Conservation (phyloP, 164 flowering plant genomes). For the Chimonanthus praecox region DNA sequence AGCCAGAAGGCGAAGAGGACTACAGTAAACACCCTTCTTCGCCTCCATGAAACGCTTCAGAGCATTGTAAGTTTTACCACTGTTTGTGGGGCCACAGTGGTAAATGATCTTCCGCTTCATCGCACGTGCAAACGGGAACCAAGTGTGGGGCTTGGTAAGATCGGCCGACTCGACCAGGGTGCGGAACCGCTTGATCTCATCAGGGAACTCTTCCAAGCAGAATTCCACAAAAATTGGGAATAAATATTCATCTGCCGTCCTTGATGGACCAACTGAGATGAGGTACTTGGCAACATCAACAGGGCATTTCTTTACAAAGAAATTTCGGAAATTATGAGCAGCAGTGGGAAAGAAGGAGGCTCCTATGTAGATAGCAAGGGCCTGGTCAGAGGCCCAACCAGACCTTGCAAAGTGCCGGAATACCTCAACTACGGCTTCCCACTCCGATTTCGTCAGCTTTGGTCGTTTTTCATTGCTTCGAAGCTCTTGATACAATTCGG, state of each 20-base stretch:
- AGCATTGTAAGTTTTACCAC: constrained; percentile 92
- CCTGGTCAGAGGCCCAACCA: constrained; percentile 81
- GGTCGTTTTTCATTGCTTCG: constrained; percentile 20
- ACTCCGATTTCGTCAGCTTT: constrained; percentile 29
- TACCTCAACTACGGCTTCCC: constrained; percentile 40
- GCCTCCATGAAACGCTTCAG: constrained; percentile 89
- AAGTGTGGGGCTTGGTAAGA: constrained; percentile 82
- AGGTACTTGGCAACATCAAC: constrained; percentile 42
- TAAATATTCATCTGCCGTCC: constrained; percentile 50
- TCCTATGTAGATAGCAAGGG: constrained; percentile 79
- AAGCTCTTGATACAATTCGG: constrained; percentile 50
- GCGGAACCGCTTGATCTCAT: constrained; percentile 67
- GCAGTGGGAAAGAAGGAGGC: constrained; percentile 73
- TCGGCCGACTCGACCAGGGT: constrained; percentile 66
- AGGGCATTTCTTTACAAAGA: constrained; percentile 48
- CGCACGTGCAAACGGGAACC: constrained; percentile 93
- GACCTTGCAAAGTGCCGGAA: constrained; percentile 47
- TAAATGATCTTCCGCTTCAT: constrained; percentile 86
- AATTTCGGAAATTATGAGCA: constrained; percentile 40
- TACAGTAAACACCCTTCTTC: constrained; percentile 74
- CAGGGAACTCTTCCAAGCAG: constrained; percentile 73
- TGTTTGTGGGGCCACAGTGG: constrained; percentile 95
- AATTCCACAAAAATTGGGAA: constrained; percentile 83
- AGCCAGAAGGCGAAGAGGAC: constrained; percentile 87
- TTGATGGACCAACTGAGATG: constrained; percentile 50